These are phyloP conservation scores for Ustanciosporium gigantosporum DNA, from an alignment of 1,284 basidiomycete genomes.

Conservation along the genomic window DNA sequence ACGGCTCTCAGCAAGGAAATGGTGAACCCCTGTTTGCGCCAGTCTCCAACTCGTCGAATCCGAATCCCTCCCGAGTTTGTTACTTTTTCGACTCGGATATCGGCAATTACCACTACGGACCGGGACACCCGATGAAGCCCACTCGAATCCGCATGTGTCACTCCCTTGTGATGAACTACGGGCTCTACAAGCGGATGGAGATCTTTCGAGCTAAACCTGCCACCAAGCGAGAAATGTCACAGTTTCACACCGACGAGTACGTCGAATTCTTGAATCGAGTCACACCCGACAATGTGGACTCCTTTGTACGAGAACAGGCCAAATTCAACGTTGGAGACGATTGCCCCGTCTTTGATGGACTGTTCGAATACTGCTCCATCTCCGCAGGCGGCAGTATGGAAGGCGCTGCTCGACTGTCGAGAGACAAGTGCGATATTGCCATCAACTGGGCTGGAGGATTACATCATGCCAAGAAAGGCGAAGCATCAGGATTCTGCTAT, in stretches of 20 bases:
- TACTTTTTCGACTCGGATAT: slow-evolving; percentile 83
- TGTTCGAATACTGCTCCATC: slow-evolving; percentile 98
- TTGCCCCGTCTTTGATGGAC: slow-evolving; percentile 95
- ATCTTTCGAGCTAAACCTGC: slow-evolving; percentile 88
- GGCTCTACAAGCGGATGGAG: slow-evolving; percentile 65
- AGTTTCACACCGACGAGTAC: slow-evolving; percentile 92
- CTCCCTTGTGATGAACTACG: slow-evolving; percentile 99
- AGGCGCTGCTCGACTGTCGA: slow-evolving; percentile 89
- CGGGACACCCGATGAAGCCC: slow-evolving; percentile 70
- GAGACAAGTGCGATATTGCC: slow-evolving; percentile 98
- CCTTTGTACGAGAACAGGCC: slow-evolving; percentile 89
- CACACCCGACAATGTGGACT: slow-evolving; percentile 81
- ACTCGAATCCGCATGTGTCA: slow-evolving; percentile 95
- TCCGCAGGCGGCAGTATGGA: slow-evolving; percentile 99
- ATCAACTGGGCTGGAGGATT: slow-evolving; percentile 98
- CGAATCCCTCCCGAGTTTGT: slow-evolving; percentile 53
- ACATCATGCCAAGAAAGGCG: slow-evolving; percentile 97
- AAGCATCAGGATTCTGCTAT: slow-evolving; percentile 98
- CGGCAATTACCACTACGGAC: slow-evolving; percentile 97
- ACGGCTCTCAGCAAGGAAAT: slow-evolving; percentile 3
- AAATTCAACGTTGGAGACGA: slow-evolving; percentile 95
- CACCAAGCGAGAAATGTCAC: slow-evolving; percentile 95
- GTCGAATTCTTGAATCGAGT: slow-evolving; percentile 85
- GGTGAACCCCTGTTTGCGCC: slow-evolving; percentile 42
- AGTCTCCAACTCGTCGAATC: slow-evolving; percentile 31